Conservation (phyloP, 1,284 basidiomycete species). For the Phellinidium pouzarii region DNA sequence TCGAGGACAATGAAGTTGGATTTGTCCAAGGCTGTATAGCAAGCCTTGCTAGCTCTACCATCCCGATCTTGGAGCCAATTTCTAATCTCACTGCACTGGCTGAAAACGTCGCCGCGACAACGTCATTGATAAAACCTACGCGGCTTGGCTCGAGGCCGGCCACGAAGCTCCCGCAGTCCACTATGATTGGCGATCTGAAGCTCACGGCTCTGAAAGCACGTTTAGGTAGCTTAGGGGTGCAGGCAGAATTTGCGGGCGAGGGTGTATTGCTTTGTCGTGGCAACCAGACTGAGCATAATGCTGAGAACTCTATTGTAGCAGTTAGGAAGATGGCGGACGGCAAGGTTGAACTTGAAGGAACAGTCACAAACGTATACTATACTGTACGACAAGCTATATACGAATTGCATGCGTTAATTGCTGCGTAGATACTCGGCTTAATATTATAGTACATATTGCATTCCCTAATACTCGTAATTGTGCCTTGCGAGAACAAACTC, state of each 20-base stretch:
- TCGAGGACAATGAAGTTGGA: conserved; percentile 95
- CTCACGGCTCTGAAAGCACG: conserved; percentile 79
- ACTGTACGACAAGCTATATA: conserved; percentile 84
- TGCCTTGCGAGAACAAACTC: no score
- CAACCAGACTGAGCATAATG: conserved; percentile 41
- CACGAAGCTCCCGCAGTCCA: conserved; percentile 68
- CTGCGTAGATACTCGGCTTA: conserved; percentile 37
- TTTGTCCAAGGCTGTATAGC: conserved; percentile 83
- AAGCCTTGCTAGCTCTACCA: conserved; percentile 72
- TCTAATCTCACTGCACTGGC: conserved; percentile 24
- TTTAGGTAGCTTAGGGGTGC: conserved; percentile 66
- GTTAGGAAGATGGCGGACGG: conserved; percentile 84
- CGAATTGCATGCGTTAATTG: conserved; percentile 79
- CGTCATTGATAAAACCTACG: conserved; percentile 29
- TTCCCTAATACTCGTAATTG: no score
- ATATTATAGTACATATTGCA: not conserved
- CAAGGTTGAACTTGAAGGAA: conserved; percentile 82
- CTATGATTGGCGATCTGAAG: conserved; percentile 94
- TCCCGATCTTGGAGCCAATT: conserved; percentile 59
- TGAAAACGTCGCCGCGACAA: conserved; percentile 21
- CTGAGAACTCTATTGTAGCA: conserved; percentile 56
- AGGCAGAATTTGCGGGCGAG: conserved; percentile 89
- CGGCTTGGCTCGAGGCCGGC: conserved; percentile 55
- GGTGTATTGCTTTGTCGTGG: conserved; percentile 90
- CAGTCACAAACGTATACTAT: conserved; percentile 84